These are phyloP conservation scores for Brachypodium distachyon DNA, from an alignment of 202 grass and related monocot genomes.

Conservation along the genomic window DNA sequence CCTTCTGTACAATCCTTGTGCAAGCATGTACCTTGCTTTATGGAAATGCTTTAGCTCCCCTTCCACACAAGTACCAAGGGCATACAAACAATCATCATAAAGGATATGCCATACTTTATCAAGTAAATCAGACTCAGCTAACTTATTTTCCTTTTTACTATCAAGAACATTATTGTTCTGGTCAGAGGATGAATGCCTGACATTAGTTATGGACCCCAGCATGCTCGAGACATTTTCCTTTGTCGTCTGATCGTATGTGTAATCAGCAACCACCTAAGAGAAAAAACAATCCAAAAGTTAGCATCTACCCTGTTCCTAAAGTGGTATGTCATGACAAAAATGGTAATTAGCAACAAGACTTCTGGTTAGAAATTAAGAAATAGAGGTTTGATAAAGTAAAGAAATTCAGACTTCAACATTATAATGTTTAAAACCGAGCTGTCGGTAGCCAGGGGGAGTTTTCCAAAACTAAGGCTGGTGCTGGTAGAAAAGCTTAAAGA, in stretches of 20 bases:
- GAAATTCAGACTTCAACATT: not conserved
- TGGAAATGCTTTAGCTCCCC: conserved; percentile 97
- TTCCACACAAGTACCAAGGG: conserved; percentile 79
- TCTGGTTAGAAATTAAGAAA: conserved; percentile 6
- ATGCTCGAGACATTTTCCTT: conserved; percentile 62
- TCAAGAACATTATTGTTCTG: conserved; percentile 23
- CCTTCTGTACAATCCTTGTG: conserved; percentile 76
- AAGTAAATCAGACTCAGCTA: conserved; percentile 48
- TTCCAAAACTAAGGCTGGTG: not conserved
- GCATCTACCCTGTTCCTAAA: not conserved
- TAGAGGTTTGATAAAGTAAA: conserved; percentile 1
- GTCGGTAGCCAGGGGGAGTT: conserved; percentile 5
- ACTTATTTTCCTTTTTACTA: conserved; percentile 38
- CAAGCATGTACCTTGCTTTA: conserved; percentile 87
- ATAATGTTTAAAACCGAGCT: conserved; percentile 5
- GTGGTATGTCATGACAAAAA: not conserved
- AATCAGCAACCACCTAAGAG: conserved; percentile 79
- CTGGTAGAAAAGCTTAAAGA: not conserved
- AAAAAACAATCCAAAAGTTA: conserved; percentile 23
- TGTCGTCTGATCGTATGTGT: conserved; percentile 60
- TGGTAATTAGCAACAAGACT: not conserved
- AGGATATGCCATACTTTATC: conserved; percentile 84
- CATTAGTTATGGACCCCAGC: conserved; percentile 40
- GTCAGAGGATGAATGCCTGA: conserved; percentile 40
- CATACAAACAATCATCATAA: conserved; percentile 85